Conservation (phyloP, 106 monocot species). For the Acorus calamus region DNA sequence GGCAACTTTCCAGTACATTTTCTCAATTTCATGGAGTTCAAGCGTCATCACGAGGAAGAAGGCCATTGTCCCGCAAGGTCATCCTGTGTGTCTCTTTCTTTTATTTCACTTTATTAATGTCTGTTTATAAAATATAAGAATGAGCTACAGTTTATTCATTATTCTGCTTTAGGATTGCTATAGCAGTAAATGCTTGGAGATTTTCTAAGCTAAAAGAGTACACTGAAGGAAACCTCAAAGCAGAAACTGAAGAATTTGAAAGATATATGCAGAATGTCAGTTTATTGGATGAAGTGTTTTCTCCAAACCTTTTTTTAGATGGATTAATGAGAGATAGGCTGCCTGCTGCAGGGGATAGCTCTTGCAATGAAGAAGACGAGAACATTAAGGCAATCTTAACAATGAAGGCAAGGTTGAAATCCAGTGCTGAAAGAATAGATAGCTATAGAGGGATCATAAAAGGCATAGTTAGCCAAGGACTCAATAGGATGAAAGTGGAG, state of each 20-base stretch:
- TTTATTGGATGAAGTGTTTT: conserved; percentile 64
- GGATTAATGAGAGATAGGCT: neutral
- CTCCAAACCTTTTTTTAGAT: conserved; percentile 2
- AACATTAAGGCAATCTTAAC: conserved; percentile 19
- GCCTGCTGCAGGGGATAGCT: too few relatives aligned
- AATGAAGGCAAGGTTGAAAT: conserved; percentile 44
- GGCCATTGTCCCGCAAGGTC: conserved; percentile 67
- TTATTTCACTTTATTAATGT: too few relatives aligned
- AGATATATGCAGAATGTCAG: conserved; percentile 63
- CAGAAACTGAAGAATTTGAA: conserved; percentile 82
- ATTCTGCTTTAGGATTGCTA: conserved; percentile 44
- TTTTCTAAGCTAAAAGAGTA: conserved; percentile 68
- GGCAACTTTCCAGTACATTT: conserved; percentile 50
- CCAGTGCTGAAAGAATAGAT: conserved; percentile 20
- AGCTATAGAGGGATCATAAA: conserved; percentile 20
- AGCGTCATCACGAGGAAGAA: conserved; percentile 24
- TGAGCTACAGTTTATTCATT: too few relatives aligned
- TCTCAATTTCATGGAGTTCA: too few relatives aligned
- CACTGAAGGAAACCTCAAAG: conserved; percentile 51
- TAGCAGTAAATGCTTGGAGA: conserved; percentile 74
- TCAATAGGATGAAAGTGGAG: neutral
- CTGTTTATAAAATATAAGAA: too few relatives aligned
- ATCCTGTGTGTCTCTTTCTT: too few relatives aligned
- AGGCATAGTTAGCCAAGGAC: conserved; percentile 11
- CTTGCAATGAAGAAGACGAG: conserved; percentile 6